phyloP scores from a whole-genome alignment of 2,329 filamentous ascomycete genomes.

The Periconia sp. region DNA sequence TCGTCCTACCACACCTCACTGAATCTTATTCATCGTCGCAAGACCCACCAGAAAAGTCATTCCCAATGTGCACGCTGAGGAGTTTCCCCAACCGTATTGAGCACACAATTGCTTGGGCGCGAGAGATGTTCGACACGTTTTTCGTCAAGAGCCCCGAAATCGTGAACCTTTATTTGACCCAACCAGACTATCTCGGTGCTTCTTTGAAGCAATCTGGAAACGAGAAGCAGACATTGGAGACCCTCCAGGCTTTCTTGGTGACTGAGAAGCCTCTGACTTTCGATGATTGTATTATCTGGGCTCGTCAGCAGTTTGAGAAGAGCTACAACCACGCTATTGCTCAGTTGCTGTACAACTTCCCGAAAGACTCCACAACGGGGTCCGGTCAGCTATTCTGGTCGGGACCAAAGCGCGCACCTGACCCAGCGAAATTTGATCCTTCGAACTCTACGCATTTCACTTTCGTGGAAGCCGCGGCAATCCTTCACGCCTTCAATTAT shows the following conservation, averaged over 20 bases:
- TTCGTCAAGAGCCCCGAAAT: constrained; percentile 94
- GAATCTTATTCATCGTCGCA: constrained; percentile 98
- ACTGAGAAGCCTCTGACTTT: constrained; percentile 89
- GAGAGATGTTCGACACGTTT: constrained; percentile 90
- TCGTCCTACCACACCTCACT: constrained; percentile 85
- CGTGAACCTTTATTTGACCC: constrained; percentile 89
- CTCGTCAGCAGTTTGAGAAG: constrained; percentile 88
- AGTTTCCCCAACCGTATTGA: constrained; percentile 99
- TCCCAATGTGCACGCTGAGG: constrained; percentile 96
- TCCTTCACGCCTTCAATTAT: constrained; percentile 97
- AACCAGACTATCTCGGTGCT: constrained; percentile 85
- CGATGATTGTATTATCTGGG: constrained; percentile 97
- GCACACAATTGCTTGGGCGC: constrained; percentile 97
- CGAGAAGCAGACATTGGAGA: constrained; percentile 91
- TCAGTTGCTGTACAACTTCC: constrained; percentile 95
- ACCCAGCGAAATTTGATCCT: constrained; percentile 84
- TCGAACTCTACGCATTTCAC: constrained; percentile 83
- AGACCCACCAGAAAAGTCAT: constrained; percentile 96
- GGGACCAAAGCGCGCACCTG: constrained; percentile 93
- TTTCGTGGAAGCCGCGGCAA: constrained; percentile 85
- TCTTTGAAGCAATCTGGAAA: constrained; percentile 91
- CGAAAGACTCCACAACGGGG: constrained; percentile 87
- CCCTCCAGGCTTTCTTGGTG: constrained; percentile 84
- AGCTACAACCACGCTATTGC: constrained; percentile 97
- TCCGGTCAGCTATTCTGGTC: constrained; percentile 95